These are phyloP conservation scores for Penicillium corylophilum DNA, from an alignment of 2,329 filamentous ascomycete genomes.

Conservation along the genomic window DNA sequence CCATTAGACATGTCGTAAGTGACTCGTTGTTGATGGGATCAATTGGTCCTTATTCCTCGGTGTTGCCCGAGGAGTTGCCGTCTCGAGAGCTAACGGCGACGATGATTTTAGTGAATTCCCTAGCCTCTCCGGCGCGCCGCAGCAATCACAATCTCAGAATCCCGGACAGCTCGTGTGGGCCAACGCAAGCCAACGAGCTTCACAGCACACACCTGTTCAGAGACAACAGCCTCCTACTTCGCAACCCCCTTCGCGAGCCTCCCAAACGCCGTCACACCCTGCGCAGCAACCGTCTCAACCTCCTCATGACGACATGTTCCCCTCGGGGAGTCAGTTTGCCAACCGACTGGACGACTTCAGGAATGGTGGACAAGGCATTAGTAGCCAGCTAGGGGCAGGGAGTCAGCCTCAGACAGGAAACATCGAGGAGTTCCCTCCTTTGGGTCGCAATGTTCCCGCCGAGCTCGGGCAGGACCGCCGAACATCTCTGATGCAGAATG, in stretches of 20 bases:
- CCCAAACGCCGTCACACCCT: constrained; percentile 42
- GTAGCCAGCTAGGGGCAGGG: constrained; percentile 51
- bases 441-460: constrained; percentile 52
- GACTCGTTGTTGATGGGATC: neutral
- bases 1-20: constrained; percentile 60
- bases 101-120: constrained; percentile 57
- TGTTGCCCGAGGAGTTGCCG: neutral
- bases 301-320: constrained; percentile 49
- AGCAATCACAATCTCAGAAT: constrained; percentile 53
- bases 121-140: constrained; percentile 57
- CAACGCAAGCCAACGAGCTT: constrained; percentile 55
- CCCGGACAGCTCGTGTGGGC: constrained; percentile 57
- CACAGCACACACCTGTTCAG: constrained; percentile 55
- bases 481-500: constrained; percentile 52
- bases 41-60: neutral
- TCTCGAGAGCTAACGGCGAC: constrained; percentile 13
- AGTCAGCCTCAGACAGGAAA: constrained; percentile 56
- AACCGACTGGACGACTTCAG: constrained; percentile 56
- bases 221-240: constrained; percentile 48
- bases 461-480: constrained; percentile 54
- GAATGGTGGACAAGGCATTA: constrained; percentile 56
- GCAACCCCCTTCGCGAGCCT: constrained; percentile 42
- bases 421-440: constrained; percentile 62
- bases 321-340: constrained; percentile 51
- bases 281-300: constrained; percentile 46